These are phyloP conservation scores for Leishmania braziliensis DNA, from an alignment of 208 protist genomes.

Conservation along the genomic window DNA sequence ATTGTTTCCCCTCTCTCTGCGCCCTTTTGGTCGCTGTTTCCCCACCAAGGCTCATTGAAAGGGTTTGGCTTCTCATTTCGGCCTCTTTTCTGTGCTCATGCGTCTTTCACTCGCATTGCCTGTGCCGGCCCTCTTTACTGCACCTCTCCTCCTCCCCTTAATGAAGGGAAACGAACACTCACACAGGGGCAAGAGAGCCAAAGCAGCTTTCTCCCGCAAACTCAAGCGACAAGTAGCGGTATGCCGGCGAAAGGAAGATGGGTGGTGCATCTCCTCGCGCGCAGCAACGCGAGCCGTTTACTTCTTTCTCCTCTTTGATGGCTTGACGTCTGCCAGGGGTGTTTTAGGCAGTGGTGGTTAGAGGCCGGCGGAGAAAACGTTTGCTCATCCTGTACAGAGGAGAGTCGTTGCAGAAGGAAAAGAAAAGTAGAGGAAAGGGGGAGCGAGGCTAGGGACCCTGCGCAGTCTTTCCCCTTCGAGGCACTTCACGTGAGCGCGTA, in stretches of 20 bases:
- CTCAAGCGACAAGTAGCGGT: neutral
- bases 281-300: neutral
- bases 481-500: neutral
- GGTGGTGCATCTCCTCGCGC: neutral
- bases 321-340: neutral
- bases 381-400: neutral
- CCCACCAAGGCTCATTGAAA: no score
- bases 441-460: neutral
- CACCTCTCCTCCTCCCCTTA: neutral
- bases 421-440: slow-evolving; percentile 4
- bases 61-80: no score
- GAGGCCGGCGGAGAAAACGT: neutral
- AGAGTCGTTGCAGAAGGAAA: slow-evolving; percentile 3
- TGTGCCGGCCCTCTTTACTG: no score
- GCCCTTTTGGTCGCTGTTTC: no score
- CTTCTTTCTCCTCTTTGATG: slow-evolving; percentile 10
- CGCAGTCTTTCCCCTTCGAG: neutral
- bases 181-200: neutral
- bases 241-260: neutral
- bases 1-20: no score
- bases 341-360: neutral
- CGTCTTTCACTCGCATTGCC: no score
- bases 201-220: neutral
- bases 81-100: no score
- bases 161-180: neutral